Percentiles rank a stretch among this genome's conserved stretches.
These are phyloP conservation scores for Skeletonema grethae DNA, from an alignment of 108 stramenopile genomes.

Conservation along the genomic window DNA sequence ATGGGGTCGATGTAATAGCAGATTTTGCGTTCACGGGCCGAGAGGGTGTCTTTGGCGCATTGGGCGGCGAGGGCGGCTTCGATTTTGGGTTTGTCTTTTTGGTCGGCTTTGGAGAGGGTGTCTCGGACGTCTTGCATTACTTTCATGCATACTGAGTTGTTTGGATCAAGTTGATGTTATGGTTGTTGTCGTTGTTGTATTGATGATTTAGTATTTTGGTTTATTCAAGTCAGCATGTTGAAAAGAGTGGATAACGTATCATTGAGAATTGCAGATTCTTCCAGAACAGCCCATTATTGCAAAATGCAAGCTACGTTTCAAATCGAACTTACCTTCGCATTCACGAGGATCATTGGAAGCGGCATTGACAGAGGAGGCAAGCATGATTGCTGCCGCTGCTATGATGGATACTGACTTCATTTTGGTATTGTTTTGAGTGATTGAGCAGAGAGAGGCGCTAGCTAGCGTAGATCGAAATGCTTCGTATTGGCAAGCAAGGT, in stretches of 20 bases:
- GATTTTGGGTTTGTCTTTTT: constrained; percentile 73
- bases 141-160: constrained; percentile 80
- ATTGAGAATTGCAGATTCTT: not conserved
- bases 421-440: not conserved
- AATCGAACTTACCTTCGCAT: constrained; percentile 38
- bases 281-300: not conserved
- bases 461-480: not conserved
- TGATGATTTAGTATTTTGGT: not conserved
- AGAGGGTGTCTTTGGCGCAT: constrained; percentile 61
- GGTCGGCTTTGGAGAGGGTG: constrained; percentile 61
- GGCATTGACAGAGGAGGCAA: constrained; percentile 30
- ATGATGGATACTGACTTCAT: constrained; percentile 27
- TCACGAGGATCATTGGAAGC: constrained; percentile 43
- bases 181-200: not conserved
- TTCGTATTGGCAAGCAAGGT: not conserved
- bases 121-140: constrained; percentile 86
- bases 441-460: not conserved
- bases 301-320: not conserved
- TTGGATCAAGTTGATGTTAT: not conserved
- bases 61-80: constrained; percentile 79
- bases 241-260: not conserved
- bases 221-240: not conserved
- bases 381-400: constrained; percentile 23
- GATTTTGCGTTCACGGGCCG: constrained; percentile 90
- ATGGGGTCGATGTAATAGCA: constrained; percentile 99